phyloP scores from a whole-genome alignment of 495 filamentous ascomycete species.

The Cercophora sp. region DNA sequence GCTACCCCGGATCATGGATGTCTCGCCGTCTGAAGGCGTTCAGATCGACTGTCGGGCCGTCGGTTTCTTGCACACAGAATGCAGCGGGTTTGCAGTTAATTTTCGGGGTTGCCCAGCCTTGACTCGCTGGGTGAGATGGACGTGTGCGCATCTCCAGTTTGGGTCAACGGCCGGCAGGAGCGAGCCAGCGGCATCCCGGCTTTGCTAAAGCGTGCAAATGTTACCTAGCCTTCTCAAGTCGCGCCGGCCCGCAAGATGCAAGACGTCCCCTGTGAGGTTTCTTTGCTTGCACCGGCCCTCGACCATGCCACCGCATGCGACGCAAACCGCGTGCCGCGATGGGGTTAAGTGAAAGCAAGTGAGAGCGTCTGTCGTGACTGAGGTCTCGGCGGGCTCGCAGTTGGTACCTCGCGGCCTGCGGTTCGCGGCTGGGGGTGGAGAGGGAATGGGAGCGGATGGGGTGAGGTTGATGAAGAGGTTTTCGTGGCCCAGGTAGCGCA shows the following conservation, averaged over 20 bases:
- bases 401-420: neutral
- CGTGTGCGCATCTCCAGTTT: constrained; percentile 7
- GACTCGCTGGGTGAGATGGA: constrained; percentile 17
- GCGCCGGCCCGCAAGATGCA: neutral
- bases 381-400: neutral
- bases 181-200: constrained; percentile 11
- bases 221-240: neutral
- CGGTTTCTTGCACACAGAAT: neutral
- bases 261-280: neutral
- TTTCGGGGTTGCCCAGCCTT: constrained; percentile 14
- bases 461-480: constrained; percentile 27
- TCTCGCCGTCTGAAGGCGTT: too few relatives aligned
- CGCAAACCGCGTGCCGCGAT: too few relatives aligned
- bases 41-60: neutral
- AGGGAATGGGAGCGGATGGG: constrained; percentile 4
- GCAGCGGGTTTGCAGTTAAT: neutral
- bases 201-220: constrained; percentile 5
- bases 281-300: too few relatives aligned
- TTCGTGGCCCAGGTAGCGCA: constrained; percentile 15
- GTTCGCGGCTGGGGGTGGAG: constrained; percentile 3
- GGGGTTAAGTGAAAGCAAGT: too few relatives aligned
- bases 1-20: too few relatives aligned
- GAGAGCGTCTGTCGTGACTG: neutral
- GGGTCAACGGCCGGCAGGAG: constrained; percentile 6
- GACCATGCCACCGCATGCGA: too few relatives aligned